phyloP scores from a whole-genome alignment of 805 yeast species.

The Candida nanaspora region DNA sequence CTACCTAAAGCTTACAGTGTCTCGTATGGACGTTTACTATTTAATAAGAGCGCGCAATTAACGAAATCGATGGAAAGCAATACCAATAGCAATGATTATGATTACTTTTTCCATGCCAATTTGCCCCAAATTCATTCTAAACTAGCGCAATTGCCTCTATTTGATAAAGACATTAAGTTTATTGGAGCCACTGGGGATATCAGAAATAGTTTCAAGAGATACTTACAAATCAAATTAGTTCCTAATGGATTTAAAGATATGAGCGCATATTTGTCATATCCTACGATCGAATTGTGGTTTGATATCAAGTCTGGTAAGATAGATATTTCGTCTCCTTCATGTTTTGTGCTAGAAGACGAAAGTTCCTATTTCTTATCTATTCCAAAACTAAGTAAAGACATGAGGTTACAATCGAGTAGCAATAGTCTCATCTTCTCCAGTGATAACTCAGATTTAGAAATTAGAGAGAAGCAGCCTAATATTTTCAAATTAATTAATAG shows the following conservation, averaged over 20 bases:
- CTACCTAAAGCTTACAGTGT: background rate
- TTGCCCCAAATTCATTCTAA: slow-evolving; percentile 18
- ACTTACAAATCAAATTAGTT: slow-evolving; percentile 22
- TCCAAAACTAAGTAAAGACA: slow-evolving; percentile 20
- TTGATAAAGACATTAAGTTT: slow-evolving; percentile 15
- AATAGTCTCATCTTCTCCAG: slow-evolving; percentile 15
- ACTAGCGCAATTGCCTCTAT: slow-evolving; percentile 14
- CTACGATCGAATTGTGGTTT: slow-evolving; percentile 26
- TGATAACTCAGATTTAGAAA: slow-evolving; percentile 7
- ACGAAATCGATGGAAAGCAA: slow-evolving; percentile 3
- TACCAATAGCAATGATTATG: background rate
- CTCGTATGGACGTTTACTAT: slow-evolving; percentile 3
- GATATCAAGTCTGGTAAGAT: slow-evolving; percentile 6
- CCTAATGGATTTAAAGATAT: slow-evolving; percentile 24
- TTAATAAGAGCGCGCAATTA: background rate
- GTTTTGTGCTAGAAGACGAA: slow-evolving; percentile 15
- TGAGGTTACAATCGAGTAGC: slow-evolving; percentile 22
- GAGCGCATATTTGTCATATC: slow-evolving; percentile 15
- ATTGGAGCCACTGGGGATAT: slow-evolving; percentile 26
- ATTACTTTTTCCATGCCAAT: slow-evolving; percentile 17
- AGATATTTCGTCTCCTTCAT: background rate
- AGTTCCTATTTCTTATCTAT: slow-evolving; percentile 16
- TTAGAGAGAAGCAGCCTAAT: slow-evolving; percentile 11
- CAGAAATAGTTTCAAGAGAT: slow-evolving; percentile 19
- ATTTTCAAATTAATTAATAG: slow-evolving; percentile 15